A percentile compares a stretch with the other conserved stretches of the same genome.
Conservation (phyloP, 1,139 yeast species). For the Pichia sorboxylosa region DNA sequence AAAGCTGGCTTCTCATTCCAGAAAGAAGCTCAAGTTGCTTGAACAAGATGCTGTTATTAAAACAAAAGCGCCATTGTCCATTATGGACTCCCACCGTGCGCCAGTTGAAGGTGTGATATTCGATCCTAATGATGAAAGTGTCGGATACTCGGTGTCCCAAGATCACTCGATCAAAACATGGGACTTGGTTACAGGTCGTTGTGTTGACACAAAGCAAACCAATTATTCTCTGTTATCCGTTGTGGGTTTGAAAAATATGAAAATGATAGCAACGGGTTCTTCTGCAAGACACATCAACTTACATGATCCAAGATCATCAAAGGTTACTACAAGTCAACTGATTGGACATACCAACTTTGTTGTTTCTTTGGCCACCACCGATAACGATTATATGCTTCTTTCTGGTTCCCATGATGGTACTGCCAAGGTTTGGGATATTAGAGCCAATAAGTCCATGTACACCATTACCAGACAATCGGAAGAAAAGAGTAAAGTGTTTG, state of each 20-base stretch:
- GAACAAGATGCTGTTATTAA: constrained; percentile 64
- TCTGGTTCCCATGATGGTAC: constrained; percentile 95
- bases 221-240: constrained; percentile 78
- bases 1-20: constrained; percentile 62
- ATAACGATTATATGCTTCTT: constrained; percentile 67
- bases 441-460: constrained; percentile 77
- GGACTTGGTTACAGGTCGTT: constrained; percentile 79
- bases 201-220: constrained; percentile 80
- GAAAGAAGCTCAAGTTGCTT: constrained; percentile 78
- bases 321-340: constrained; percentile 55
- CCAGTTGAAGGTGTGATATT: constrained; percentile 82
- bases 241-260: constrained; percentile 50
- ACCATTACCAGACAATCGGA: constrained; percentile 54
- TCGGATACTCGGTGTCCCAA: constrained; percentile 88
- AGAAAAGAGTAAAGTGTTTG: constrained; percentile 55
- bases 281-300: constrained; percentile 90
- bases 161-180: constrained; percentile 93
- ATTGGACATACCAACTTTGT: constrained; percentile 91
- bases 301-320: constrained; percentile 74
- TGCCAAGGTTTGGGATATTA: constrained; percentile 88
- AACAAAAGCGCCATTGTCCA: constrained; percentile 69
- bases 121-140: constrained; percentile 60
- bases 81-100: constrained; percentile 68
- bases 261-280: constrained; percentile 81
- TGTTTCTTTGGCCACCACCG: constrained; percentile 64